Percentiles rank a stretch among this genome's conserved stretches.
Conservation (phyloP, 176 grass and related monocot genomes). For the Bothriochloa decipiens region DNA sequence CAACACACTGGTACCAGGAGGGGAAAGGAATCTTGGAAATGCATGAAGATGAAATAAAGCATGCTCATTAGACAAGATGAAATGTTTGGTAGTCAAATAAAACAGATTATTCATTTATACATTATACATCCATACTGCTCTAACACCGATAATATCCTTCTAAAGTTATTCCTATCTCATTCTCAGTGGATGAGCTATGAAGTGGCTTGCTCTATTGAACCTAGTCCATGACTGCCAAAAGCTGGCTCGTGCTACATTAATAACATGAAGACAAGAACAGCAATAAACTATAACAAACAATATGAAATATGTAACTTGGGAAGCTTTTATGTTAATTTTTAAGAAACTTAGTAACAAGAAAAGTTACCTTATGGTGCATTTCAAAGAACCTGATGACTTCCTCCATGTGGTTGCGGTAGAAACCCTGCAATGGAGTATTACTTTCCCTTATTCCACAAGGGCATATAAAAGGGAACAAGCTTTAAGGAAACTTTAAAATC, state of each 20-base stretch:
- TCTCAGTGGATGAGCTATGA: not conserved
- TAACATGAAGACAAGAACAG: not conserved
- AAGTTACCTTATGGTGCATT: slow-evolving; percentile 90
- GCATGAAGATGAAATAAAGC: not conserved
- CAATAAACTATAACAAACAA: slow-evolving; percentile 10
- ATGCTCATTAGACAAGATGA: not conserved
- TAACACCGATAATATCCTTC: not conserved
- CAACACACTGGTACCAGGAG: not conserved
- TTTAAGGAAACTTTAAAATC: slow-evolving; percentile 26
- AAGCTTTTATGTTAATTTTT: slow-evolving; percentile 36
- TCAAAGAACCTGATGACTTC: slow-evolving; percentile 99
- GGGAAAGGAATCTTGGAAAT: not conserved
- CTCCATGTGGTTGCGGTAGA: slow-evolving; percentile 99
- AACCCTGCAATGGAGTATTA: slow-evolving; percentile 65
- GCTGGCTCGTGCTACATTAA: not conserved
- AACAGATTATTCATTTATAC: not conserved
- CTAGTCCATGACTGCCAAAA: not conserved
- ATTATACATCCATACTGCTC: not conserved
- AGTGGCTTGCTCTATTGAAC: not conserved
- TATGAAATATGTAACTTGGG: not conserved
- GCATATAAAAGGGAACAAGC: slow-evolving; percentile 5
- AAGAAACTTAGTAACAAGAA: slow-evolving; percentile 30
- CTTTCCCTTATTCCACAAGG: slow-evolving; percentile 13
- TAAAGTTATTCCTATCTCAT: slow-evolving; percentile 1
- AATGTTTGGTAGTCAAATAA: not conserved